Evolutionary conservation across 495 filamentous ascomycete genomes (phyloP).

Genomic region (Aspergillus carlsbadensis): DNA sequence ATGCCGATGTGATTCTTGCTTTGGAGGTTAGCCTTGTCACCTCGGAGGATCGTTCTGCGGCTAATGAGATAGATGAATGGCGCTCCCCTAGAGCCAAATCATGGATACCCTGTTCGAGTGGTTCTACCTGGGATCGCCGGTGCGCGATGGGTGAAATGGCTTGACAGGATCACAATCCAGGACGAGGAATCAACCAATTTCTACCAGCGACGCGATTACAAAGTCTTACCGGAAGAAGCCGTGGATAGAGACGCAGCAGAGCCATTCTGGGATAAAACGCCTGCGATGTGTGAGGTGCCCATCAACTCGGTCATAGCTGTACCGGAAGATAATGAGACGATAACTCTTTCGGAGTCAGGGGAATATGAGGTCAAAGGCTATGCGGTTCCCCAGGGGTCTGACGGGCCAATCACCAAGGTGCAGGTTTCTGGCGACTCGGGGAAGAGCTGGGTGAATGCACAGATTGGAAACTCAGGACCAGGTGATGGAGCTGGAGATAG

Average conservation of each 20-base stretch:
- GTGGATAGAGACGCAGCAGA: constrained; percentile 49
- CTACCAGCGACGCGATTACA: constrained; percentile 65
- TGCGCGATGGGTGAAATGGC: constrained; percentile 65
- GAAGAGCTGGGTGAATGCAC: constrained; percentile 45
- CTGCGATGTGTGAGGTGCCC: constrained; percentile 60
- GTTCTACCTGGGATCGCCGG: constrained; percentile 62
- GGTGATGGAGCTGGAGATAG: background rate
- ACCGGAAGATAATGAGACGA: constrained; percentile 40
- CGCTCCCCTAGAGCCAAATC: constrained; percentile 51
- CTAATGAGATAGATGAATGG: constrained; percentile 53
- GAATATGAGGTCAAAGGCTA: constrained; percentile 52
- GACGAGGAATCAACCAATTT: constrained; percentile 56
- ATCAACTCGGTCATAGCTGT: constrained; percentile 57
- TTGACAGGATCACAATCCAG: constrained; percentile 56
- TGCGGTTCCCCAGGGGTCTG: constrained; percentile 52
- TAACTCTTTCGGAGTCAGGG: constrained; percentile 34
- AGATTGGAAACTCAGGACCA: background rate
- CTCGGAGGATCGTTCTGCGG: background rate
- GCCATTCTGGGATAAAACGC: constrained; percentile 52
- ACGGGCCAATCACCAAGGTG: constrained; percentile 53
- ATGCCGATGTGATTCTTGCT: constrained; percentile 53
- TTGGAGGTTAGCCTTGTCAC: constrained; percentile 27
- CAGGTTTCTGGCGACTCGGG: constrained; percentile 53
- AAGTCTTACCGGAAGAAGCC: constrained; percentile 57
- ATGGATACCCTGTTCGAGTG: constrained; percentile 60